phyloP scores from a whole-genome alignment of 2,329 filamentous ascomycete species.

The Pyrenophora seminiperda region DNA sequence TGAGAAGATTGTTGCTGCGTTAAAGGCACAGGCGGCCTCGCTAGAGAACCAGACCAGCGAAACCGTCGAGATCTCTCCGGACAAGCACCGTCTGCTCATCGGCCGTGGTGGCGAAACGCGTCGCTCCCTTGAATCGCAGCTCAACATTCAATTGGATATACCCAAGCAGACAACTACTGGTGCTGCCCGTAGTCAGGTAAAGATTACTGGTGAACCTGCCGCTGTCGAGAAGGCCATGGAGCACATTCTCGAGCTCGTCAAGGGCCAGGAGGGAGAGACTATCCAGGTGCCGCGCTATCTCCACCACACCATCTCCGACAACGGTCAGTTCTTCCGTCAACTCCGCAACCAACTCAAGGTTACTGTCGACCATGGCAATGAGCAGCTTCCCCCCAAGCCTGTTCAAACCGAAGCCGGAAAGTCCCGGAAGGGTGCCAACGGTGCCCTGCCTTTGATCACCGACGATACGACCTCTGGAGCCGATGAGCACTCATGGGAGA shows the following conservation, averaged over 20 bases:
- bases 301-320: slow-evolving; percentile 85
- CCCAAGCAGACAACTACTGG: slow-evolving; percentile 74
- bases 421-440: slow-evolving; percentile 60
- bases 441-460: slow-evolving; percentile 85
- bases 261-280: slow-evolving; percentile 86
- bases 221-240: slow-evolving; percentile 85
- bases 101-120: slow-evolving; percentile 89
- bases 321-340: slow-evolving; percentile 90
- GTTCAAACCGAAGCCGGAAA: slow-evolving; percentile 54
- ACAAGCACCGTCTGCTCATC: slow-evolving; percentile 90
- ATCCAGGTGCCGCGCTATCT: slow-evolving; percentile 80
- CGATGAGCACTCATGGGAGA: slow-evolving; percentile 80
- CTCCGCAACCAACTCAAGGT: slow-evolving; percentile 86
- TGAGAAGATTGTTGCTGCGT: slow-evolving; percentile 82
- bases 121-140: slow-evolving; percentile 81
- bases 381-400: slow-evolving; percentile 74
- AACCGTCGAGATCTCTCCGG: slow-evolving; percentile 78
- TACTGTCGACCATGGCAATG: slow-evolving; percentile 87
- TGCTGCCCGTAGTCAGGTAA: slow-evolving; percentile 80
- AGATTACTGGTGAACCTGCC: slow-evolving; percentile 77
- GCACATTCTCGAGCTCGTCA: slow-evolving; percentile 77
- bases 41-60: slow-evolving; percentile 82
- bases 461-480: slow-evolving; percentile 66
- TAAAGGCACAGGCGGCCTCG: slow-evolving; percentile 80
- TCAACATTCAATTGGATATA: slow-evolving; percentile 86